These are phyloP conservation scores for Lodderomyces theae DNA, from an alignment of 1,139 yeast genomes.

Conservation along the genomic window DNA sequence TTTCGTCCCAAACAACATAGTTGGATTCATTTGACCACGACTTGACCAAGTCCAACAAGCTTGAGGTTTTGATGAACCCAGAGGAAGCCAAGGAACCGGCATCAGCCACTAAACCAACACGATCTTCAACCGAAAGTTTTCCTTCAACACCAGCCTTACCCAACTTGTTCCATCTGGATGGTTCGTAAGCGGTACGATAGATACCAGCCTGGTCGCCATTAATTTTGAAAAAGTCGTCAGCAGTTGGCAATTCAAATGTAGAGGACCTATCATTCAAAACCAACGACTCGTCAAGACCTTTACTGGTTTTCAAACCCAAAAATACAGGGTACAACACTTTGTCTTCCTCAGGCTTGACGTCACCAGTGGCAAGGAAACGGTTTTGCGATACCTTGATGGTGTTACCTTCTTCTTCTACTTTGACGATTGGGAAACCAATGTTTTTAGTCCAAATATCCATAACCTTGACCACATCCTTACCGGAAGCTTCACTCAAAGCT, in stretches of 20 bases:
- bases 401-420: constrained; percentile 45
- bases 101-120: constrained; percentile 84
- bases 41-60: constrained; percentile 60
- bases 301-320: constrained; percentile 67
- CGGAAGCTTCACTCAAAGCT: constrained; percentile 71
- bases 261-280: constrained; percentile 57
- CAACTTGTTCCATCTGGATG: constrained; percentile 70
- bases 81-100: constrained; percentile 70
- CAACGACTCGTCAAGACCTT: constrained; percentile 62
- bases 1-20: constrained; percentile 79
- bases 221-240: constrained; percentile 65
- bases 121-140: constrained; percentile 72
- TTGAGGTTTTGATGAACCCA: constrained; percentile 69
- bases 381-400: constrained; percentile 62
- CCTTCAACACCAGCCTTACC: constrained; percentile 69
- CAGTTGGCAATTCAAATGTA: constrained; percentile 40
- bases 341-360: constrained; percentile 66
- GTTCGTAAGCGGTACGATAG: constrained; percentile 74
- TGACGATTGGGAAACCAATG: constrained; percentile 78
- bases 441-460: constrained; percentile 87
- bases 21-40: constrained; percentile 67
- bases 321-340: constrained; percentile 76
- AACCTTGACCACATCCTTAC: constrained; percentile 68
- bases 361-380: constrained; percentile 80
- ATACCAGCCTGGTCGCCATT: constrained; percentile 84